Evolutionary conservation across 2,329 filamentous ascomycete genomes (phyloP).

Genomic region (Grosmannia huntii): DNA sequence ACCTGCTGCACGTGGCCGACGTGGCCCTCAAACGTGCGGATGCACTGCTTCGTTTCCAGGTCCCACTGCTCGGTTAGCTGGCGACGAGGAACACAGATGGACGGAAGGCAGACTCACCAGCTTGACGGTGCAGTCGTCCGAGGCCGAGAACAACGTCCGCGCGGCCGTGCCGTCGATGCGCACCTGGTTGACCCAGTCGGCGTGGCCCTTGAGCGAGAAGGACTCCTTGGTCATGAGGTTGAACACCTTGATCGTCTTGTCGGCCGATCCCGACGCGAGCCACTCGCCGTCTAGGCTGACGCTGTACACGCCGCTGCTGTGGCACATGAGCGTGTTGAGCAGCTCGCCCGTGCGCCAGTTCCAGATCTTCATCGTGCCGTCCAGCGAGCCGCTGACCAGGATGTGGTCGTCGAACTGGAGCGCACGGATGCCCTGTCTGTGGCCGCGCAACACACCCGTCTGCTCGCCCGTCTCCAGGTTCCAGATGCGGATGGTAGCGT

Average conservation of each 20-base stretch:
- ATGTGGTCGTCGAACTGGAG: slow-evolving; percentile 89
- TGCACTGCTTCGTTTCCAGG: slow-evolving; percentile 67
- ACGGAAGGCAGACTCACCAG: slow-evolving; percentile 33
- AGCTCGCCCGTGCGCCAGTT: slow-evolving; percentile 90
- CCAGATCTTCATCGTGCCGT: slow-evolving; percentile 77
- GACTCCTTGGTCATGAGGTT: slow-evolving; percentile 77
- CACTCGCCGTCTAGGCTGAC: slow-evolving; percentile 78
- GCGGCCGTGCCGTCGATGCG: slow-evolving; percentile 63
- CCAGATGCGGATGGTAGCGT: slow-evolving; percentile 93
- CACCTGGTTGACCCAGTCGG: slow-evolving; percentile 95
- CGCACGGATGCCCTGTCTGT: slow-evolving; percentile 71
- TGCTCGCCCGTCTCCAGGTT: slow-evolving; percentile 80
- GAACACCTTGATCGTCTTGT: slow-evolving; percentile 84
- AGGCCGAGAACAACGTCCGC: slow-evolving; percentile 81
- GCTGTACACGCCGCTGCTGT: slow-evolving; percentile 71
- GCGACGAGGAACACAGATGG: background rate
- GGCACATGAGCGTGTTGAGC: slow-evolving; percentile 66
- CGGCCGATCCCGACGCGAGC: slow-evolving; percentile 78
- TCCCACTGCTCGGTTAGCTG: slow-evolving; percentile 9
- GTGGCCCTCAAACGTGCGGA: slow-evolving; percentile 71
- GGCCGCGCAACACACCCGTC: slow-evolving; percentile 71
- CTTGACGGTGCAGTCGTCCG: slow-evolving; percentile 82
- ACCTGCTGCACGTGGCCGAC: slow-evolving; percentile 94
- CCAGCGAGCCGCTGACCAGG: slow-evolving; percentile 74
- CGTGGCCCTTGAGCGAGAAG: slow-evolving; percentile 70